Percentiles rank a stretch among this genome's conserved stretches.
Evolutionary conservation across 495 filamentous ascomycete species (phyloP).

Genomic region (Xylaria nigripes): DNA sequence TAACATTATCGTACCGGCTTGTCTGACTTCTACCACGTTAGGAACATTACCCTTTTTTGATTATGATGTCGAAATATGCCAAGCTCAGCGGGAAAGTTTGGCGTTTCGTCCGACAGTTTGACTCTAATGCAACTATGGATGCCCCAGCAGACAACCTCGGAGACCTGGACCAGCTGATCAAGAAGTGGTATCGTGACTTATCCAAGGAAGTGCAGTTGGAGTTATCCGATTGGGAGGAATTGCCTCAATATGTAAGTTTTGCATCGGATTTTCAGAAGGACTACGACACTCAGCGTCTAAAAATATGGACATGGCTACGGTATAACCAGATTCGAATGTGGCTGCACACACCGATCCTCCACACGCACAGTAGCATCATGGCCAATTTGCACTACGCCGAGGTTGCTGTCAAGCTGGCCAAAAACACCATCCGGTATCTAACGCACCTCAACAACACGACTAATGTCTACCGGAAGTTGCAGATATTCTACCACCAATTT

Average conservation of each 20-base stretch:
- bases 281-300: constrained; percentile 50
- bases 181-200: constrained; percentile 60
- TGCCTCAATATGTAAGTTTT: constrained; percentile 21
- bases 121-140: constrained; percentile 42
- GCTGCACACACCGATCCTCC: constrained; percentile 73
- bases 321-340: constrained; percentile 78
- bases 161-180: constrained; percentile 65
- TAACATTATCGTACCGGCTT: neutral
- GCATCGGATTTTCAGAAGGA: constrained; percentile 20
- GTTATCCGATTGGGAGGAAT: constrained; percentile 24
- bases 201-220: constrained; percentile 32
- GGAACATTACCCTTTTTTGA: constrained; percentile 63
- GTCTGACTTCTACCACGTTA: constrained; percentile 27
- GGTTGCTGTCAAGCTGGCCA: constrained; percentile 67
- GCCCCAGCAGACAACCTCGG: constrained; percentile 57
- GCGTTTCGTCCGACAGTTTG: constrained; percentile 54
- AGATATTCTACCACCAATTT: constrained; percentile 84
- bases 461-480: constrained; percentile 70
- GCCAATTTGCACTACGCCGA: constrained; percentile 60
- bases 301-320: constrained; percentile 56
- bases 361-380: constrained; percentile 65
- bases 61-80: constrained; percentile 71
- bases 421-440: constrained; percentile 69
- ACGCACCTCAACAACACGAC: constrained; percentile 69
- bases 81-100: constrained; percentile 72